Conservation (phyloP, 768 basidiomycete species). For the Steccherinum ochraceum region DNA sequence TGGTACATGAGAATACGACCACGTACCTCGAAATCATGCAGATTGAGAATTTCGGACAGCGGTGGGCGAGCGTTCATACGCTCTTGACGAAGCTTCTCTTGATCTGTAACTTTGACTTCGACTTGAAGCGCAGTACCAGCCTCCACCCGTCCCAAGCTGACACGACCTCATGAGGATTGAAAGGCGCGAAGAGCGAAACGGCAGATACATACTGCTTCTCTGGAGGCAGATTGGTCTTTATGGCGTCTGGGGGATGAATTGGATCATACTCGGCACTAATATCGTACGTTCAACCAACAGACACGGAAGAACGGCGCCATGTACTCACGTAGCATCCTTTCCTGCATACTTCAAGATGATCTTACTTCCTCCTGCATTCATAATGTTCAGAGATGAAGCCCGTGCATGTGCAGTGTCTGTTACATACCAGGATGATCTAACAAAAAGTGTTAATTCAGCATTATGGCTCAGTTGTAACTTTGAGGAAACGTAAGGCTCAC, state of each 20-base stretch:
- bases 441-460: background rate
- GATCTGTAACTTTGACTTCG: slow-evolving; percentile 16
- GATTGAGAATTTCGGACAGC: slow-evolving; percentile 13
- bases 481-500: slow-evolving; percentile 15
- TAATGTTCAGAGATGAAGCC: background rate
- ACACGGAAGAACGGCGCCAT: too few species aligned
- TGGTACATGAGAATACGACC: slow-evolving; percentile 1
- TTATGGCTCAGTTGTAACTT: background rate
- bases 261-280: slow-evolving; percentile 69
- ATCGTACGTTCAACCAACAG: background rate
- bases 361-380: slow-evolving; percentile 18
- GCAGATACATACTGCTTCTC: slow-evolving; percentile 56
- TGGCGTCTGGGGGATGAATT: slow-evolving; percentile 83
- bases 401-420: background rate
- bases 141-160: slow-evolving; percentile 28
- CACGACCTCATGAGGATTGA: slow-evolving; percentile 67
- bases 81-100: slow-evolving; percentile 19
- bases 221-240: slow-evolving; percentile 67
- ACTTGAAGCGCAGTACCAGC: slow-evolving; percentile 17
- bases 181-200: too few species aligned
- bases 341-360: slow-evolving; percentile 54
- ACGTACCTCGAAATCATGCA: slow-evolving; percentile 23
- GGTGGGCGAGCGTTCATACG: slow-evolving; percentile 20
- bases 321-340: slow-evolving; percentile 37
- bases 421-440: slow-evolving; percentile 15